Percentiles rank a stretch among this genome's conserved stretches.
Evolutionary conservation across 192 early-diverging fungal genomes (phyloP).

Genomic region (Coemansia sp.): DNA sequence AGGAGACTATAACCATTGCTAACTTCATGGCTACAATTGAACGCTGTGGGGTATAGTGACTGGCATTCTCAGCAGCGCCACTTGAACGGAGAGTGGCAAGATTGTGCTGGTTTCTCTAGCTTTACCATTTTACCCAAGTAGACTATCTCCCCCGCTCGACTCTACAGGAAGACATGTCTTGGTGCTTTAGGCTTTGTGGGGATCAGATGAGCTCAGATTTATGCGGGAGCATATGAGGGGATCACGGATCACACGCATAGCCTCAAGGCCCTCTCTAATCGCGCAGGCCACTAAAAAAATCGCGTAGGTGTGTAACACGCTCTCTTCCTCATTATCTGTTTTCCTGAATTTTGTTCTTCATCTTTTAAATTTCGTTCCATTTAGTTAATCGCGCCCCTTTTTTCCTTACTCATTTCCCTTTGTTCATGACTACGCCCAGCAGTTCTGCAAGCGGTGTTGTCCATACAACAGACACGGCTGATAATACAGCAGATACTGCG

Average conservation of each 20-base stretch:
- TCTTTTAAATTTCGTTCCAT: constrained; percentile 2
- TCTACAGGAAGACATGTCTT: neutral
- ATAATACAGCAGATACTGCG: neutral
- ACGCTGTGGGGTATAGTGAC: too few relatives aligned
- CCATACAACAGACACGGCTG: neutral
- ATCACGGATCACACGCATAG: neutral
- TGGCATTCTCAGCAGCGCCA: too few relatives aligned
- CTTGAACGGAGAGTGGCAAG: too few relatives aligned
- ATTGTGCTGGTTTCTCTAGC: too few relatives aligned
- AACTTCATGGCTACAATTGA: too few relatives aligned
- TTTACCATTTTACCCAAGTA: too few relatives aligned
- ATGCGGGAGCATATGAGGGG: neutral
- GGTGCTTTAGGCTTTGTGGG: neutral
- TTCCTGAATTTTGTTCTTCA: too few relatives aligned
- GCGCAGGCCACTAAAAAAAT: too few relatives aligned
- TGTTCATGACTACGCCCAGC: neutral
- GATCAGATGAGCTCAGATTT: neutral
- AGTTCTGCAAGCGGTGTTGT: neutral
- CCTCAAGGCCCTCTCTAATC: neutral
- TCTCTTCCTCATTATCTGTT: neutral
- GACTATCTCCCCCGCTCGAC: too few relatives aligned
- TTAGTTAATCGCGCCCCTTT: neutral
- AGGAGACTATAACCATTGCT: too few relatives aligned
- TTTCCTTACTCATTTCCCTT: neutral
- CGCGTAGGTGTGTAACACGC: neutral